Conservation (phyloP, 176 grass and related monocot genomes). For the Oryza rufipogon region DNA sequence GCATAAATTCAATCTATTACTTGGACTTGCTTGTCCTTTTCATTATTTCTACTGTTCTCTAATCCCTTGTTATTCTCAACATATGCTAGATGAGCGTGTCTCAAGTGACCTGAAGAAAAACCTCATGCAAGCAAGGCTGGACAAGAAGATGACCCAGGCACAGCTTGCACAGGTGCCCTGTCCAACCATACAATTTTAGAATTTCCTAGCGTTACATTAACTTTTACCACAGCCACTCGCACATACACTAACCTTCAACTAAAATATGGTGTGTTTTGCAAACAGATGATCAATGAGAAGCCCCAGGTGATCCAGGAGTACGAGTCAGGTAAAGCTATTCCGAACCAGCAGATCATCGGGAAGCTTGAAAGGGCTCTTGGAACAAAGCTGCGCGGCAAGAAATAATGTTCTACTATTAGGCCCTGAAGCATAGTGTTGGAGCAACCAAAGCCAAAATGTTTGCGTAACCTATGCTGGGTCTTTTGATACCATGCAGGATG, state of each 20-base stretch:
- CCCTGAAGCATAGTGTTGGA: conserved; percentile 2
- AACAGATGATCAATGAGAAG: conserved; percentile 96
- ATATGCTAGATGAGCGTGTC: conserved; percentile 75
- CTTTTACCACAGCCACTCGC: no score
- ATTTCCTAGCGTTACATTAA: background rate
- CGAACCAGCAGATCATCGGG: conserved; percentile 88
- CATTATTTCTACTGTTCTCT: background rate
- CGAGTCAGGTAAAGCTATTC: conserved; percentile 94
- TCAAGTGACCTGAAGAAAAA: conserved; percentile 91
- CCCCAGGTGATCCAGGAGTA: conserved; percentile 96
- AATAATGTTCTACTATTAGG: conserved; percentile 38
- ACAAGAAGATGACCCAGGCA: conserved; percentile 97
- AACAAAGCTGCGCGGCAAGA: conserved; percentile 80
- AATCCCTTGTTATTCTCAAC: background rate
- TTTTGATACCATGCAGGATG: background rate
- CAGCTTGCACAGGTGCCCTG: conserved; percentile 94
- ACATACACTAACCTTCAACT: background rate
- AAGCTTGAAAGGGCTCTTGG: conserved; percentile 96
- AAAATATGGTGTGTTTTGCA: background rate
- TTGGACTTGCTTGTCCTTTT: background rate
- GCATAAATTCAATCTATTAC: background rate
- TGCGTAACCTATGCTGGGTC: conserved; percentile 6
- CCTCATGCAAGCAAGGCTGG: conserved; percentile 93
- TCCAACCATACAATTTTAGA: background rate
- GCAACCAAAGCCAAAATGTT: conserved; percentile 8